These are phyloP conservation scores for Botrytis porri DNA, from an alignment of 2,329 filamentous ascomycete species.

Conservation along the genomic window DNA sequence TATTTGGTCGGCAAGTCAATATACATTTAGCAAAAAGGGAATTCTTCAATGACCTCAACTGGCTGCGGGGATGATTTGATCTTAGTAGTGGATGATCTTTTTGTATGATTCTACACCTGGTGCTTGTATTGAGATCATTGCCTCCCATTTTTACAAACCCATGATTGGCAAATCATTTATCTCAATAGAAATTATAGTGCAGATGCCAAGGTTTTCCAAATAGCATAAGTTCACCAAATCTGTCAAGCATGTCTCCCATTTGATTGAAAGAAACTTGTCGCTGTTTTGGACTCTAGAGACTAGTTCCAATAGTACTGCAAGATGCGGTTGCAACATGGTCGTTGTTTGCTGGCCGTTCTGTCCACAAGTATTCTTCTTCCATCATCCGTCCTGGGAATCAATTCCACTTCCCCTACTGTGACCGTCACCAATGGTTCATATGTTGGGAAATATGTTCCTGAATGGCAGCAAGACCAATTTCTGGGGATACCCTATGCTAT, in stretches of 20 bases:
- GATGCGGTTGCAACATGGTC: background rate
- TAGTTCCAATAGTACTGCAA: background rate
- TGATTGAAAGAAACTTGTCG: background rate
- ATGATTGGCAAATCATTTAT: background rate
- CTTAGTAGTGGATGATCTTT: background rate
- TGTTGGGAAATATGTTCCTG: slow-evolving; percentile 28
- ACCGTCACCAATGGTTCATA: slow-evolving; percentile 32
- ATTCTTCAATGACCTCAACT: background rate
- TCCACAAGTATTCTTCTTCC: background rate
- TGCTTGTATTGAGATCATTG: background rate
- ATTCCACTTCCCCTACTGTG: slow-evolving; percentile 24
- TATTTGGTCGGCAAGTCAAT: background rate
- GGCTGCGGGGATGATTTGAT: background rate
- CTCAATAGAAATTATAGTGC: background rate
- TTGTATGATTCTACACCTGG: background rate
- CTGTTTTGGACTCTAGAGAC: background rate
- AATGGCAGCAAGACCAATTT: slow-evolving; percentile 42
- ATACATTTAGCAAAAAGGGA: background rate
- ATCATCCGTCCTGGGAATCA: background rate
- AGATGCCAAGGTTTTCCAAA: background rate
- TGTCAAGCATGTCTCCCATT: background rate
- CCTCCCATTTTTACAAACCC: background rate
- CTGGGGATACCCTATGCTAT: slow-evolving; percentile 49
- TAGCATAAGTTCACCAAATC: background rate
- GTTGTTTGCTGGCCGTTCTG: background rate